Base-by-base conservation (phyloP, 73 alveolate species). In the Durusdinium trenchii region DNA sequence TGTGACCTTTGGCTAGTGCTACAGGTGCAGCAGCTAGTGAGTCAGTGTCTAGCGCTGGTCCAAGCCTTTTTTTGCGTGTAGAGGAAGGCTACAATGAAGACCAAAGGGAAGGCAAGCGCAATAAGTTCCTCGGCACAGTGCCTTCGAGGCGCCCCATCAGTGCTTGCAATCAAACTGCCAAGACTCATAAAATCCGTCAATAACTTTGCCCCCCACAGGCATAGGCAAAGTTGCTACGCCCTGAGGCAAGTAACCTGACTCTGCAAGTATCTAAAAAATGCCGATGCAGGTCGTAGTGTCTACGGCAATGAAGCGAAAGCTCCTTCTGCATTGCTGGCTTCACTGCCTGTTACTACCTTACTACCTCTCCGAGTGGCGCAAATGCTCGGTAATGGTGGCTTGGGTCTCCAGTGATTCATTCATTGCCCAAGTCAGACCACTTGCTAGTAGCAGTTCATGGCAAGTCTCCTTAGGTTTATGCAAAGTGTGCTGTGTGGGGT, bases 11-110 rank as follows among this genome's bases (percentile, higher is more conserved):
- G n/a, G n/a, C n/a, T n/a, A 1, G 73, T 60, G 73, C n/a, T 23
- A 60, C n/a, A 60, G 30, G 69, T 57, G 69, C 42, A 35, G 42
- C 86, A 6, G 50, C 6, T 20, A 36, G 36, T 46, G 26, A 40
- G 32, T 0, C 23, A 38, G 32, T 28, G 38, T 36, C 0, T 14
- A 7, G 35, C 28, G 6, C 12, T 51, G 54, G 0, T n/a, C n/a
- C n/a, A n/a, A 7, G 85, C 96, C 96, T 89, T 89, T 71, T 92
- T 92, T 47, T 92, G 98, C 7, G 98, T 92, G 98, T 92, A 92
- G 62, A 92, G 87, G 79, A 92, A 92, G 98, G 98, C 98, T 35
- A 92, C 98, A 28, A 92, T 92, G 79, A 92, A 92, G 69, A 92
- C 98, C 45, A 92, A 6, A 5, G 98, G 98, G 23, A 92, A 92